Conservation (phyloP, 768 basidiomycete species). For the Wakefieldia striispora region DNA sequence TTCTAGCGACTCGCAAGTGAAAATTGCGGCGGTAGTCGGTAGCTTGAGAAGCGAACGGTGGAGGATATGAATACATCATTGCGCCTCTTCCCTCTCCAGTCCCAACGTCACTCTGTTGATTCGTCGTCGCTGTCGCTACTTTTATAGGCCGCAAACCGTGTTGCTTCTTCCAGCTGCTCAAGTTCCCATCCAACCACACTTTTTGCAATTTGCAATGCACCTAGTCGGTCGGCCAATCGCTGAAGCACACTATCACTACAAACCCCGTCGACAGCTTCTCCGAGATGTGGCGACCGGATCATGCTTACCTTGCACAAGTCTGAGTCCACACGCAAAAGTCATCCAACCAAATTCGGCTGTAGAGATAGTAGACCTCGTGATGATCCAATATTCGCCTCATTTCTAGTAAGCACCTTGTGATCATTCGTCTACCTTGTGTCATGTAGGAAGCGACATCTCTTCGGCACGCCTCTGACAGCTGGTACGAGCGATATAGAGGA, state of each 20-base stretch:
- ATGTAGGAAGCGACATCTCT: constrained; percentile 61
- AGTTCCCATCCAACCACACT: constrained; percentile 66
- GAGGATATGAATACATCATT: not conserved
- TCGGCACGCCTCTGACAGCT: constrained; percentile 65
- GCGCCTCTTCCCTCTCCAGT: constrained; percentile 6
- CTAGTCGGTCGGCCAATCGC: constrained; percentile 45
- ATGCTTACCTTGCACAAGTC: constrained; percentile 60
- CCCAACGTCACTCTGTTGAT: constrained; percentile 29
- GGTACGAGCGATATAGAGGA: constrained; percentile 78
- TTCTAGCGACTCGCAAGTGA: too few relatives aligned
- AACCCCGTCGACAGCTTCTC: constrained; percentile 1
- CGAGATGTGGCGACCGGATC: not conserved
- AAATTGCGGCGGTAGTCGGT: not conserved
- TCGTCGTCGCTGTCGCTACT: constrained; percentile 75
- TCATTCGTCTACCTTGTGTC: constrained; percentile 55
- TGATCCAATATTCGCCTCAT: constrained; percentile 73
- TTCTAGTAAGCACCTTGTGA: constrained; percentile 66
- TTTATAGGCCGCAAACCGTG: constrained; percentile 35
- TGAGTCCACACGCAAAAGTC: constrained; percentile 85
- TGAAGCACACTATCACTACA: constrained; percentile 56
- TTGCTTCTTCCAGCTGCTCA: constrained; percentile 60
- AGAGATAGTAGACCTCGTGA: constrained; percentile 87
- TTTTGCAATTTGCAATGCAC: constrained; percentile 47
- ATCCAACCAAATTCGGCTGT: constrained; percentile 83
- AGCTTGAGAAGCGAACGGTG: constrained; percentile 1